These are phyloP conservation scores for Boletus rubroflammeus DNA, from an alignment of 768 basidiomycete genomes.

Conservation along the genomic window DNA sequence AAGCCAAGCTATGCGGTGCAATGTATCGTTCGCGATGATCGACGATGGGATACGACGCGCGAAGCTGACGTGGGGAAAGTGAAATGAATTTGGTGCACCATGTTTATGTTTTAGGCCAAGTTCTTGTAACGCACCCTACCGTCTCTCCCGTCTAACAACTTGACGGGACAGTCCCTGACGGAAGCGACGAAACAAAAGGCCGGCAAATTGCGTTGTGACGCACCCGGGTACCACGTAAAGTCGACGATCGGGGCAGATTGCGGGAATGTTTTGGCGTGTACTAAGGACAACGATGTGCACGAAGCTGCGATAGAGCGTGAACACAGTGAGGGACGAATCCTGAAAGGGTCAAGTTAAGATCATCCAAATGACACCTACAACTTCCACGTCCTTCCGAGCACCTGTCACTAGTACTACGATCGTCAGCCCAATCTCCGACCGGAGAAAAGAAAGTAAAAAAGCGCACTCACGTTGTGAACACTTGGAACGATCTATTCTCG, in stretches of 20 bases:
- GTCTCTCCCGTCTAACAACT: slow-evolving; percentile 74
- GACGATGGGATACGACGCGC: slow-evolving; percentile 88
- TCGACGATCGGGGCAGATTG: slow-evolving; percentile 77
- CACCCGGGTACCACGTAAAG: slow-evolving; percentile 82
- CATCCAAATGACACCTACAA: background rate
- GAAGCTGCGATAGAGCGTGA: background rate
- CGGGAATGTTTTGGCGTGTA: slow-evolving; percentile 29
- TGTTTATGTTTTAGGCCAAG: background rate
- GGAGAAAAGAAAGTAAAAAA: background rate
- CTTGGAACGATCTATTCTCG: slow-evolving; percentile 65
- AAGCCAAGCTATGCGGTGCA: slow-evolving; percentile 81
- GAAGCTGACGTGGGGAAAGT: slow-evolving; percentile 47
- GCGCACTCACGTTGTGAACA: slow-evolving; percentile 43
- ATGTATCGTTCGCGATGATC: slow-evolving; percentile 92
- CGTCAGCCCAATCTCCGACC: background rate
- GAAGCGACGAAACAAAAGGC: slow-evolving; percentile 83
- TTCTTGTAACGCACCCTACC: slow-evolving; percentile 55
- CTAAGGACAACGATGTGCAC: background rate
- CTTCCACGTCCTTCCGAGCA: background rate
- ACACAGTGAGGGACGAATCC: background rate
- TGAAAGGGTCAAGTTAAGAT: background rate
- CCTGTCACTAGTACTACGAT: background rate
- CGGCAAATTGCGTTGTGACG: slow-evolving; percentile 51
- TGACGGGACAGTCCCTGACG: slow-evolving; percentile 81
- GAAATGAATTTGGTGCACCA: background rate